Percentiles rank a stretch among this genome's conserved stretches.
phyloP scores from a whole-genome alignment of 306 rosid genomes.

The Boehmeria nivea region DNA sequence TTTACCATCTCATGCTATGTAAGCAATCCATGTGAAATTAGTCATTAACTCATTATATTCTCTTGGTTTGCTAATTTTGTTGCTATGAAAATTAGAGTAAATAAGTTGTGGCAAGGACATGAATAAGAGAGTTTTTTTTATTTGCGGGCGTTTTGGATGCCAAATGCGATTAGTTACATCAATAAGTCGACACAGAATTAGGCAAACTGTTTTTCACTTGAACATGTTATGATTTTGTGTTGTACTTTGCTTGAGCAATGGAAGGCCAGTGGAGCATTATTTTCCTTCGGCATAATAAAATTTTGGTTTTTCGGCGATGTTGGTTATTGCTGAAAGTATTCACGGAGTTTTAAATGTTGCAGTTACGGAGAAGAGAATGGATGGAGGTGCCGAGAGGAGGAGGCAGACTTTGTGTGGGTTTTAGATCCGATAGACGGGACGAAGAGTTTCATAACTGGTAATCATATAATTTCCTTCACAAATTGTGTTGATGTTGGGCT shows the following conservation, averaged over 20 bases:
- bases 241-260: neutral
- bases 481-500: neutral
- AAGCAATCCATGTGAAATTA: neutral
- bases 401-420: constrained; percentile 84
- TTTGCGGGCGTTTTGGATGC: neutral
- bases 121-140: no score
- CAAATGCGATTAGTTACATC: no score
- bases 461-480: neutral
- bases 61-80: no score
- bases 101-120: no score
- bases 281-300: neutral
- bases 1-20: constrained; percentile 90
- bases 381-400: constrained; percentile 71
- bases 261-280: no score
- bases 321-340: constrained; percentile 5
- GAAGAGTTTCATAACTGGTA: constrained; percentile 92
- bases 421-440: constrained; percentile 97
- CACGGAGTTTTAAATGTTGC: constrained; percentile 21
- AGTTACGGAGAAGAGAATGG: constrained; percentile 95
- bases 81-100: no score
- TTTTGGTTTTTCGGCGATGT: neutral
- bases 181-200: no score
- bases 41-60: no score
- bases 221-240: neutral
- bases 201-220: no score